Conservation (phyloP, 192 early-diverging fungal genomes). For the Entomortierella lignicola region DNA sequence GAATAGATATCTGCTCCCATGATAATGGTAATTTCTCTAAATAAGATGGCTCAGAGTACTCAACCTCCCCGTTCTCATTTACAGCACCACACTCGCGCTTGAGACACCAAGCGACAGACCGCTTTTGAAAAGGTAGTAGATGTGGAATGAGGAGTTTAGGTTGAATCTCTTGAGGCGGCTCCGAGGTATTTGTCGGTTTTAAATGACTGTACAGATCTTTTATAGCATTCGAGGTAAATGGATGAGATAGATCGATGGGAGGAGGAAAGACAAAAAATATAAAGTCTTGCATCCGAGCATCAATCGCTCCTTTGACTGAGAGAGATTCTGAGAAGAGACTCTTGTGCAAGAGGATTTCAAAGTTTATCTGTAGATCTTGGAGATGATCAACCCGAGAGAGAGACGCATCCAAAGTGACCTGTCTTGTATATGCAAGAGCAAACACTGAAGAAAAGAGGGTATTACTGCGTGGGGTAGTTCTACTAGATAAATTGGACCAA, state of each 20-base stretch:
- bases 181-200: background rate
- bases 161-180: conserved; percentile 15
- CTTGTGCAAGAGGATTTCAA: conserved; percentile 1
- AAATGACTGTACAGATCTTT: conserved; percentile 35
- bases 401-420: background rate
- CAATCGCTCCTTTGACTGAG: background rate
- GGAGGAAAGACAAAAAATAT: conserved; percentile 28
- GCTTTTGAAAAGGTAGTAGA: conserved; percentile 23
- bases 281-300: conserved; percentile 11
- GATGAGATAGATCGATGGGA: background rate
- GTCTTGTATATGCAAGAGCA: background rate
- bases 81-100: conserved; percentile 21
- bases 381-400: background rate
- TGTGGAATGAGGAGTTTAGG: conserved; percentile 6
- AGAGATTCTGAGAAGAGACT: conserved; percentile 5
- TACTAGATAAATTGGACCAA: background rate
- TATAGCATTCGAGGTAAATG: conserved; percentile 19
- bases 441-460: conserved; percentile 7
- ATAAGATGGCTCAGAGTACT: conserved; percentile 15
- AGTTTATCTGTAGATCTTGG: background rate
- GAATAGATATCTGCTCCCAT: conserved; percentile 20
- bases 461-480: background rate
- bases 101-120: conserved; percentile 32
- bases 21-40: conserved; percentile 26
- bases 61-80: conserved; percentile 10